A percentile compares a stretch with the other conserved stretches of the same genome.
Conservation (phyloP, 805 yeast species). For the Candida railenensis region DNA sequence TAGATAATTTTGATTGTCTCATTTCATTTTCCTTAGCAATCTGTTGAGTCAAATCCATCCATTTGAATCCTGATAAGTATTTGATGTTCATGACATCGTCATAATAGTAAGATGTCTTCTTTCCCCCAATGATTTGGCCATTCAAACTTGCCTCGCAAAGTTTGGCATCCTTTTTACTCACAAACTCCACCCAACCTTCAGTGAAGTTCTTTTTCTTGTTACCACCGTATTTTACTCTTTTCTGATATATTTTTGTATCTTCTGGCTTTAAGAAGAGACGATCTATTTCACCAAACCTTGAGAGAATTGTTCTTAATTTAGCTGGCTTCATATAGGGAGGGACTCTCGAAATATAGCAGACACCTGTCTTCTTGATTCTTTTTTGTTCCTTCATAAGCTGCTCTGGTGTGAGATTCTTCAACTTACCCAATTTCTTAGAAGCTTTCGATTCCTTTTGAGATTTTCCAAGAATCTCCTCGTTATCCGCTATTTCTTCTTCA, state of each 20-base stretch:
- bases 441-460: conserved; percentile 3
- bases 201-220: conserved; percentile 83
- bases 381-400: conserved; percentile 55
- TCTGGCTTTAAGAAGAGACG: conserved; percentile 87
- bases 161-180: conserved; percentile 82
- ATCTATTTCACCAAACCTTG: conserved; percentile 85
- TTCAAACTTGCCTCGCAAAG: conserved; percentile 82
- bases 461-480: background rate
- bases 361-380: conserved; percentile 74
- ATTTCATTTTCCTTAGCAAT: conserved; percentile 87
- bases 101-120: conserved; percentile 84
- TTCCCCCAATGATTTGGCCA: conserved; percentile 89
- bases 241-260: conserved; percentile 58
- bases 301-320: conserved; percentile 76
- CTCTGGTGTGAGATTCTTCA: conserved; percentile 56
- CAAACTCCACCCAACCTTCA: conserved; percentile 97
- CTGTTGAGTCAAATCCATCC: conserved; percentile 93
- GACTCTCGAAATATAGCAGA: conserved; percentile 83
- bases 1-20: conserved; percentile 81
- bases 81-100: conserved; percentile 93
- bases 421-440: conserved; percentile 25
- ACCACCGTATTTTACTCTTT: conserved; percentile 83
- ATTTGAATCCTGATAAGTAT: conserved; percentile 87
- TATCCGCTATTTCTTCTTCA: background rate
- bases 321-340: conserved; percentile 98